Evolutionary conservation across 495 filamentous ascomycete genomes (phyloP), one percentile per base, ranked within the genome.

Genomic region (Neurospora tetraspora): DNA sequence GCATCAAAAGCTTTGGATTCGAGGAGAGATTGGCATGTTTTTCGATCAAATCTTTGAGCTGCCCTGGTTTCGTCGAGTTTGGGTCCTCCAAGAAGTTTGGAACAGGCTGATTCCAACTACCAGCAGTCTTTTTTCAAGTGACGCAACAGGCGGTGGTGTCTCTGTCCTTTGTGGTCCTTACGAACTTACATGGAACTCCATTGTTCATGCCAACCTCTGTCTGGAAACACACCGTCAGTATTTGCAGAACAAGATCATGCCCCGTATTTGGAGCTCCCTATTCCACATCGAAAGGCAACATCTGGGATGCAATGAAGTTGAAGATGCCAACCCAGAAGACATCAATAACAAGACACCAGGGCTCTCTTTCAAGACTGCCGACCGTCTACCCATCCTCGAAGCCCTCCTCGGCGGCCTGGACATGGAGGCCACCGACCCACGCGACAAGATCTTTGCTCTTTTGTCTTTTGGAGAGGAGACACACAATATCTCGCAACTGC

Each of bases 391-490:
- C 5, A 70, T 73, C 12, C 69, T 73, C 11, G 23, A 73, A 39
- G 69, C 68, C 5, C 40, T 73, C 45, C 43, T 70, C 3, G 45
- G 34, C 12, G 72, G 42, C 3, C 47, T 73, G 69, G 69, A 71
- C 27, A 39, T 71, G 45, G 70, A 73, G 38, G 69, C 72, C 40
- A 73, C 72, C 16, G 69, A 73, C 47, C 69, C 69, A 8, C 70
- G 72, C 11, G 72, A 73, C 38, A 71, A 73, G 27, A 69, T 73
- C 10, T 73, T 68, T 68, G 72, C 72, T 3, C 11, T 73, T 16
- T 39, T 73, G 10, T 16, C 72, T 8, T 73, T 73, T 47, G 72
- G 72, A 4, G 47, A 45, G n/a, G 72, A 73, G 37, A 73, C 72
- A n/a, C 42, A 38, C 20, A 18, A 39, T 11, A 59, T 31, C 14